These are phyloP conservation scores for Podospora bellae-mahoneyi DNA, from an alignment of 495 filamentous ascomycete genomes.

Conservation along the genomic window DNA sequence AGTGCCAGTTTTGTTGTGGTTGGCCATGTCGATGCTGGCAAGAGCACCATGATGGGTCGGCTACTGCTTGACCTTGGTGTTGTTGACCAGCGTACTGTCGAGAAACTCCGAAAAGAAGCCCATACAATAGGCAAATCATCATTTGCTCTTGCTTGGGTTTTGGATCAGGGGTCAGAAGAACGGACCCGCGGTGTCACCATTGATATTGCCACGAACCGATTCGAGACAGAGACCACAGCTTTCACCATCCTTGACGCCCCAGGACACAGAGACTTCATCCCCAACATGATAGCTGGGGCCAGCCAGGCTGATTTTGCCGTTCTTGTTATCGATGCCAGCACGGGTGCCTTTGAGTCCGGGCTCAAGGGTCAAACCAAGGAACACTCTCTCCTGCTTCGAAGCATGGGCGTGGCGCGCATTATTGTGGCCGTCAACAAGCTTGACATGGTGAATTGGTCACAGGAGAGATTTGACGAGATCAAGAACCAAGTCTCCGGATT, in stretches of 20 bases:
- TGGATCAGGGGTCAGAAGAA: slow-evolving; percentile 88
- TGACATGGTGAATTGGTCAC: slow-evolving; percentile 76
- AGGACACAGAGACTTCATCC: slow-evolving; percentile 92
- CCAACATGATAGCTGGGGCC: slow-evolving; percentile 97
- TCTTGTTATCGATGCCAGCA: slow-evolving; percentile 84
- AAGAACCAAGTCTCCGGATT: slow-evolving; percentile 78
- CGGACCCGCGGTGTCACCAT: slow-evolving; percentile 90
- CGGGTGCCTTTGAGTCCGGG: slow-evolving; percentile 87
- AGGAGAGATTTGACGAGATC: slow-evolving; percentile 80
- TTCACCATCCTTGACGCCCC: slow-evolving; percentile 97
- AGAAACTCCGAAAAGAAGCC: slow-evolving; percentile 83
- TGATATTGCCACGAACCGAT: slow-evolving; percentile 90
- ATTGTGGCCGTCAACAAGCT: slow-evolving; percentile 95
- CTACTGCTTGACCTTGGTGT: slow-evolving; percentile 86
- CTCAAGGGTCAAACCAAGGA: slow-evolving; percentile 93
- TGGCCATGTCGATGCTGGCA: slow-evolving; percentile 95
- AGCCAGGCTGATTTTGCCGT: slow-evolving; percentile 96
- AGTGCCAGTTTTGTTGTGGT: slow-evolving; percentile 94
- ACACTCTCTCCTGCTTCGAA: slow-evolving; percentile 83
- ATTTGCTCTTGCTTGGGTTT: slow-evolving; percentile 93
- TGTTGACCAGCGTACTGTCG: slow-evolving; percentile 79
- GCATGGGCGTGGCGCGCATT: slow-evolving; percentile 84
- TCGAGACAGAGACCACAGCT: slow-evolving; percentile 77
- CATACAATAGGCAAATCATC: slow-evolving; percentile 91
- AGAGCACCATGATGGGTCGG: slow-evolving; percentile 95